Evolutionary conservation across 208 protist genomes (phyloP), one percentile per base, ranked within the genome.

Genomic region (Leishmania mexicana): DNA sequence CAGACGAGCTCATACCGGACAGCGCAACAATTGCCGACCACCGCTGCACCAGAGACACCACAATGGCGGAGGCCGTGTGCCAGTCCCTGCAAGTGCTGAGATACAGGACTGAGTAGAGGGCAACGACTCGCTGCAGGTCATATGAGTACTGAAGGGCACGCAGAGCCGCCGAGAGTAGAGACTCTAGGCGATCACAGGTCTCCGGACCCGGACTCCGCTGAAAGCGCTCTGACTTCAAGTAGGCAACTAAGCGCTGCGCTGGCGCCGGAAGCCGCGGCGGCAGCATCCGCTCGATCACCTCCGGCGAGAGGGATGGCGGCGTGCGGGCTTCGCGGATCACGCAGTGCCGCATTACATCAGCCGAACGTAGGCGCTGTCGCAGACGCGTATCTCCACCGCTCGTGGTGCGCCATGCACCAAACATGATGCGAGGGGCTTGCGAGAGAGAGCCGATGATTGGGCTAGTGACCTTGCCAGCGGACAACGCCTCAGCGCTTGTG

Each of bases 291-390:
- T 75, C 53, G 19, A 90, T n/a, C 49, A 81, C 81, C 75, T 87
- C 81, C 47, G 84, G 74, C 35, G 81, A 85, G 64, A 76, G 70
- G 15, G 57, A 75, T 17, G 81, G 78, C 24, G 87, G 87, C 5
- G 87, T 90, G n/a, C 53, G 79, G 19, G 78, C 84, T 42, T 86
- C 87, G 24, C 87, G 87, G n/a, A 90, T 53, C 24, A 90, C 80
- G 68, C 87, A 86, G 84, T 90, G 87, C 45, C 67, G 70, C 47
- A 81, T 57, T 15, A 85, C 71, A 31, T 89, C 83, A 21, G 49
- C 74, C 4, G 75, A 57, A 6, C 57, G 71, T 17, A 80, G 64
- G 3, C 45, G 76, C 67, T 58, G 40, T 2, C 51, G 58, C 6
- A 84, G 72, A 24, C 57, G 67, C 19, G n/a, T 31, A 38, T 78